phyloP scores from a whole-genome alignment of 1,139 yeast genomes.

The Saccharomyces hybrid region DNA sequence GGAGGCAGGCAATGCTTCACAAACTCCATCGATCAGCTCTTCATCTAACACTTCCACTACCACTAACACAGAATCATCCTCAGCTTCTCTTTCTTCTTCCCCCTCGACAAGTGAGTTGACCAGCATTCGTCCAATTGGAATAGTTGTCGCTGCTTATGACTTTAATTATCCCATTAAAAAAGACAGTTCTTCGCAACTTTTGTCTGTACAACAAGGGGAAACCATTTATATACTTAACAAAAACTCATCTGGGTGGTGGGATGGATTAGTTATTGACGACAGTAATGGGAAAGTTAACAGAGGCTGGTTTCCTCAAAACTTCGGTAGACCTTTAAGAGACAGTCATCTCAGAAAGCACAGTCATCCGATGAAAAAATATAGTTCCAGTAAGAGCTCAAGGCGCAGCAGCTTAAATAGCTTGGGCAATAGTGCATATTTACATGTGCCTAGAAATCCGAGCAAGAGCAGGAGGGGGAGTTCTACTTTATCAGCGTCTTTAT shows the following conservation, averaged over 20 bases:
- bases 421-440: constrained; percentile 3
- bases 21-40: background rate
- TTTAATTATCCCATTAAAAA: constrained; percentile 10
- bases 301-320: constrained; percentile 73
- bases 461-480: constrained; percentile 10
- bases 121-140: constrained; percentile 26
- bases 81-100: background rate
- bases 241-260: constrained; percentile 67
- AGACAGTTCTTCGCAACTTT: constrained; percentile 12
- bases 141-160: constrained; percentile 26
- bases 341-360: constrained; percentile 1
- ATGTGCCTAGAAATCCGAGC: constrained; percentile 2
- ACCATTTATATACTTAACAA: constrained; percentile 36
- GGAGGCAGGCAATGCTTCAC: background rate
- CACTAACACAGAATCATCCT: background rate
- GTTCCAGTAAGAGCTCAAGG: constrained; percentile 8
- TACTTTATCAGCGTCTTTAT: background rate
- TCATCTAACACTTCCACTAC: background rate
- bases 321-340: constrained; percentile 29
- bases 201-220: constrained; percentile 27
- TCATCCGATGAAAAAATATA: constrained; percentile 2
- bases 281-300: constrained; percentile 33
- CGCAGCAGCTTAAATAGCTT: constrained; percentile 9
- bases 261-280: constrained; percentile 43
- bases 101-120: constrained; percentile 1